These are phyloP conservation scores for Collybia sordida DNA, from an alignment of 768 basidiomycete genomes.

Conservation along the genomic window DNA sequence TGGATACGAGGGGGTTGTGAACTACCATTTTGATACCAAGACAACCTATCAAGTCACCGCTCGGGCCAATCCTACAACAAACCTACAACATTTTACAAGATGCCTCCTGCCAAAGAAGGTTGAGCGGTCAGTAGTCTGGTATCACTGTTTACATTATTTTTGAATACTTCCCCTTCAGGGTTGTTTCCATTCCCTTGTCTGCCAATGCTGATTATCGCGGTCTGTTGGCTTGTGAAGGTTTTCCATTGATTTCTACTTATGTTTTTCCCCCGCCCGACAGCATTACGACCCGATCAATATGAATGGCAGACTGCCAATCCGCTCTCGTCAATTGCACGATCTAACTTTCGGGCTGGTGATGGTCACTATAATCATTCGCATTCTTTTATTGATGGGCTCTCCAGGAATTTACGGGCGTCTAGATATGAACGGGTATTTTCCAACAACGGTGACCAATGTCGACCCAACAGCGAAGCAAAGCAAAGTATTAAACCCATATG, in stretches of 20 bases:
- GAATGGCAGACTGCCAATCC: conserved; percentile 68
- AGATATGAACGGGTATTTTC: conserved; percentile 54
- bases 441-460: conserved; percentile 77
- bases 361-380: conserved; percentile 4
- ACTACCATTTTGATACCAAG: conserved; percentile 32
- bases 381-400: neutral
- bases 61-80: conserved; percentile 37
- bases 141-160: neutral
- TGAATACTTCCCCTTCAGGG: conserved; percentile 31
- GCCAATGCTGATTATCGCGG: conserved; percentile 62
- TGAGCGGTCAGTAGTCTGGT: conserved; percentile 44
- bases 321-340: conserved; percentile 51
- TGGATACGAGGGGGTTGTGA: conserved; percentile 30
- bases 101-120: conserved; percentile 50
- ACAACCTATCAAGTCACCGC: conserved; percentile 49
- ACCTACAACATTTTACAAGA: conserved; percentile 71
- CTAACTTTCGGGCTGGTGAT: conserved; percentile 51
- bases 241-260: neutral
- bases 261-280: conserved; percentile 23
- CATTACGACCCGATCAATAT: conserved; percentile 39
- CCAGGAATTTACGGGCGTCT: conserved; percentile 57
- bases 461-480: conserved; percentile 79
- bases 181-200: conserved; percentile 58
- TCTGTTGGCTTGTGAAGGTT: conserved; percentile 30
- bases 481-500: conserved; percentile 65